phyloP scores from a whole-genome alignment of 192 early-diverging fungal species.

The Coemansia sp. region DNA sequence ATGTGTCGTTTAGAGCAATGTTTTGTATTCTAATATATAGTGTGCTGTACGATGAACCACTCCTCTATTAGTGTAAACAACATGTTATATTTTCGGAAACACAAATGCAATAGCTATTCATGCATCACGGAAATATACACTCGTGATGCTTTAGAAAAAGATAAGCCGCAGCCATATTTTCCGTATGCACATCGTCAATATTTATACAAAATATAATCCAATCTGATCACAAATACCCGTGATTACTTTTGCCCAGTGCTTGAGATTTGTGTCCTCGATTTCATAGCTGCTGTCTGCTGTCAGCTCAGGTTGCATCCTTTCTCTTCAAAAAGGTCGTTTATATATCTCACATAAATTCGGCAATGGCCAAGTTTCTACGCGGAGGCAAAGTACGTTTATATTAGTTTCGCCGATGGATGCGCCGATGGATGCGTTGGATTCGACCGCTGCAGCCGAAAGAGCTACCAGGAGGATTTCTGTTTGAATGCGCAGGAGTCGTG shows the following conservation, averaged over 20 bases:
- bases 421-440: conserved; percentile 13
- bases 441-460: neutral
- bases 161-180: too few species aligned
- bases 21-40: neutral
- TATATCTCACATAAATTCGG: conserved; percentile 15
- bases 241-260: neutral
- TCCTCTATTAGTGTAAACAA: neutral
- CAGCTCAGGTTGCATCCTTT: conserved; percentile 17
- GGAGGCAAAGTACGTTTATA: conserved; percentile 48
- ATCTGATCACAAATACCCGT: neutral
- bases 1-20: conserved; percentile 14
- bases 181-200: too few species aligned
- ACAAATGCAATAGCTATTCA: too few species aligned
- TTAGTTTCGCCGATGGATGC: conserved; percentile 21
- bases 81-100: conserved; percentile 11
- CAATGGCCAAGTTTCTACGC: conserved; percentile 52
- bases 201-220: neutral
- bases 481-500: too few species aligned
- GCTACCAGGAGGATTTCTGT: neutral
- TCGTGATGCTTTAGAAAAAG: too few species aligned
- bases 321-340: conserved; percentile 17
- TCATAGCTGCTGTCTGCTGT: too few species aligned
- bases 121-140: too few species aligned
- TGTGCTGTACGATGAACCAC: too few species aligned
- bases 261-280: neutral